Evolutionary conservation across 306 rosid genomes (phyloP), one percentile per base, ranked within the genome.

Genomic region (Notholithocarpus densiflorus): DNA sequence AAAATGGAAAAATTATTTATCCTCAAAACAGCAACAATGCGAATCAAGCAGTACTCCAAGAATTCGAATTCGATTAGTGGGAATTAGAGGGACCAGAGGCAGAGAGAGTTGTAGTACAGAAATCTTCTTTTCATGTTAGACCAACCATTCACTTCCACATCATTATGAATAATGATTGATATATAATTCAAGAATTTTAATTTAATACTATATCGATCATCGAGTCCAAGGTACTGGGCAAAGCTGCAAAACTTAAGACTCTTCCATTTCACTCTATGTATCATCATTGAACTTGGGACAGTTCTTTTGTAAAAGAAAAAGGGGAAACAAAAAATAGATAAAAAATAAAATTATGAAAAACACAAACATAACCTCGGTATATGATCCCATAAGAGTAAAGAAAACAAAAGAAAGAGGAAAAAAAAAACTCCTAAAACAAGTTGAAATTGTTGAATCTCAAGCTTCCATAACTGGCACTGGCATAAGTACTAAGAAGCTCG

Each of bases 401-500:
- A 34, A 11, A 19, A 24, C 9, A 20, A 52, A 23, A 6, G 55
- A 11, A 57, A 27, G 4, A 32, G 24, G 6, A 62, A 54, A 10
- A 5, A 19, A 10, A 21, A 61, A 73, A 14, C 26, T 73, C 75
- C 89, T 89, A 94, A 84, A 90, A 92, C 86, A 91, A 86, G 78
- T 77, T 84, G 89, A 85, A 86, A 82, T 80, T 79, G 56, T 61
- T 80, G 86, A 90, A 92, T 82, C 88, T 89, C 57, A 90, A 88
- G 76, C 70, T 73, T 17, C 84, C 81, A 64, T 82, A 84, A 32
- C 81, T 87, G 70, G 88, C 79, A 59, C 84, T 84, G 78, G 93
- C 87, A 77, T 89, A 93, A 62, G 91, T 90, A 56, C 87, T 68
- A 12, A 94, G 98, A 34, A 92, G 89, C 56, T 94, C 98, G 72